Conservation (phyloP, 139 green algal genomes). For the Limnomonas spitsbergensis region DNA sequence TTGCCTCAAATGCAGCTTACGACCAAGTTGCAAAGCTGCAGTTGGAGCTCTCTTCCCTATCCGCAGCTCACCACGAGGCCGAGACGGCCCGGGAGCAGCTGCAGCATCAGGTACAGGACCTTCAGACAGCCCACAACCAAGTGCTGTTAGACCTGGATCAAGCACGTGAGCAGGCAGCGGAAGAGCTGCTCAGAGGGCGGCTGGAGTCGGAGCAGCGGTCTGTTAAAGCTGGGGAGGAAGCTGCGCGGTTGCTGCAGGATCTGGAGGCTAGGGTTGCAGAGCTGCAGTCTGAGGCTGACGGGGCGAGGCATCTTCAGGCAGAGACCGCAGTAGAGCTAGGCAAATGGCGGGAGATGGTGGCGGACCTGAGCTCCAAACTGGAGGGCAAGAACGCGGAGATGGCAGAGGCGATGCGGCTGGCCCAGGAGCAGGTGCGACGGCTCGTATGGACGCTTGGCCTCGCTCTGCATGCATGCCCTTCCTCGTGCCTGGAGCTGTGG, state of each 20-base stretch:
- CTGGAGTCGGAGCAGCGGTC: neutral
- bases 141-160: neutral
- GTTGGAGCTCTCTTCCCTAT: too few species aligned
- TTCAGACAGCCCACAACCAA: neutral
- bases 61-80: too few species aligned
- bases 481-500: too few species aligned
- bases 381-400: neutral
- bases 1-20: neutral
- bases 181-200: neutral
- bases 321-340: neutral
- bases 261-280: neutral
- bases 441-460: too few species aligned
- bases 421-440: neutral
- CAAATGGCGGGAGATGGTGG: slow-evolving; percentile 3
- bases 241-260: neutral
- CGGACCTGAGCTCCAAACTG: neutral
- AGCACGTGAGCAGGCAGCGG: neutral
- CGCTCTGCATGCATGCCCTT: too few species aligned
- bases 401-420: neutral
- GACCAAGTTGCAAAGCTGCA: too few species aligned
- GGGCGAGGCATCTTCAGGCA: neutral
- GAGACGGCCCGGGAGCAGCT: too few species aligned
- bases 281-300: neutral
- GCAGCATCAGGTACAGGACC: neutral
- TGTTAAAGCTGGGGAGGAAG: neutral